Base-by-base conservation (phyloP, 2,329 filamentous ascomycete genomes). In the Monosporascus sp. region DNA sequence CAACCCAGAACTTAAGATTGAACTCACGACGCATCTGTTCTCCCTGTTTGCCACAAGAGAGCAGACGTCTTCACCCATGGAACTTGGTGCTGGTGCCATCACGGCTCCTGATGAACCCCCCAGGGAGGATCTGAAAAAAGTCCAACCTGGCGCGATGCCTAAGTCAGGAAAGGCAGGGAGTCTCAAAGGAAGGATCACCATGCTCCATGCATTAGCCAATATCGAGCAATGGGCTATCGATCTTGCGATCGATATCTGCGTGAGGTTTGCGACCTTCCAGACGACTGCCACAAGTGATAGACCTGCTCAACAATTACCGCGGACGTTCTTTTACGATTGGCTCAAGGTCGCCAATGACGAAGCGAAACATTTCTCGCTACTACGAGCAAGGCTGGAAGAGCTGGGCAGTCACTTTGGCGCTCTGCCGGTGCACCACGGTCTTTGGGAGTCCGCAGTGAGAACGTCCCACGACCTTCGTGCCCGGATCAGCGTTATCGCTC, bases 201-300 rank as follows among this genome's bases (percentile, higher is more conserved):
- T 77, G 71, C 66, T 77, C 6, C 74, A 77, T 51, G 73, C 74
- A 1, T 61, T 76, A n/a, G 74, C 74, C 19, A 77, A 76, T 50
- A 76, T 77, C 24, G 74, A 77, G 59, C 67, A 75, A 24, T 77
- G 74, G 74, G 74, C 74, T 1, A 77, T 77, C 53, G 74, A 77
- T 49, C 66, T 77, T 4, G 74, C 74, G 9, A 71, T 77, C 26
- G 74, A 77, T 59, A 76, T 77, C 46, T 76, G 74, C 49, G 70
- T 76, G 20, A 67, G 74, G 22, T 77, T 77, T 52, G 71, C 73
- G 16, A 66, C 69, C 3, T 77, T 77, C 54, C 70, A 69, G 37
- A 75, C 74, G 2, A 59, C 64, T 27, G 43, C 52, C 9, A 54
- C 60, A 9, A 56, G 54, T 3, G 52, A 57, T 7, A 48, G 53